Conservation (phyloP, 1,139 yeast genomes). For the Blastobotrys arbuscula region DNA sequence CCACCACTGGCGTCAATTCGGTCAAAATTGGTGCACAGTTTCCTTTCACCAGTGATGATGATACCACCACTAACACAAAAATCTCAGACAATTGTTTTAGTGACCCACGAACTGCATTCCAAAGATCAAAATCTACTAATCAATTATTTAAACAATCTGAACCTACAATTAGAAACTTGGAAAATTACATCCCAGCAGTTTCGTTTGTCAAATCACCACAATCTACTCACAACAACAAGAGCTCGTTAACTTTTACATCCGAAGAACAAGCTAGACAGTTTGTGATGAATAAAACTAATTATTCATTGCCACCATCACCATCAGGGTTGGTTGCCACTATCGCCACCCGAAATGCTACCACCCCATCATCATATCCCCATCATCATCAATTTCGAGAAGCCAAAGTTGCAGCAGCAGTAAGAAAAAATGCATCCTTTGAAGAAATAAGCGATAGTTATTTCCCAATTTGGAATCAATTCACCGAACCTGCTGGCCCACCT, state of each 20-base stretch:
- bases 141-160: background rate
- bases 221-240: background rate
- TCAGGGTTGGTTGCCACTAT: background rate
- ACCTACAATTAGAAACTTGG: background rate
- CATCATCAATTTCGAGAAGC: conserved; percentile 34
- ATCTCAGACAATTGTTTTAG: background rate
- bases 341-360: conserved; percentile 1
- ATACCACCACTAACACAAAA: background rate
- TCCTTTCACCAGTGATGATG: conserved; percentile 24
- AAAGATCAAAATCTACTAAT: background rate
- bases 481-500: conserved; percentile 13
- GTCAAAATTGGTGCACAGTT: conserved; percentile 33
- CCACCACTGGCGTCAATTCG: conserved; percentile 15
- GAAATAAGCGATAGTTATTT: background rate
- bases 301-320: conserved; percentile 21
- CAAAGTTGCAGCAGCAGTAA: conserved; percentile 79
- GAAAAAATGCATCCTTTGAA: conserved; percentile 40
- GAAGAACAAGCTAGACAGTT: conserved; percentile 12
- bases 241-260: conserved; percentile 5
- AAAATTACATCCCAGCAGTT: background rate
- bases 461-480: background rate
- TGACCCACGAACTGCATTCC: conserved; percentile 6
- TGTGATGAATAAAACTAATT: conserved; percentile 9
- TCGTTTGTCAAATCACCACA: background rate
- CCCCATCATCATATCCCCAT: background rate